Conservation (phyloP, 805 yeast genomes). For the Jamesozyma spencerorum region DNA sequence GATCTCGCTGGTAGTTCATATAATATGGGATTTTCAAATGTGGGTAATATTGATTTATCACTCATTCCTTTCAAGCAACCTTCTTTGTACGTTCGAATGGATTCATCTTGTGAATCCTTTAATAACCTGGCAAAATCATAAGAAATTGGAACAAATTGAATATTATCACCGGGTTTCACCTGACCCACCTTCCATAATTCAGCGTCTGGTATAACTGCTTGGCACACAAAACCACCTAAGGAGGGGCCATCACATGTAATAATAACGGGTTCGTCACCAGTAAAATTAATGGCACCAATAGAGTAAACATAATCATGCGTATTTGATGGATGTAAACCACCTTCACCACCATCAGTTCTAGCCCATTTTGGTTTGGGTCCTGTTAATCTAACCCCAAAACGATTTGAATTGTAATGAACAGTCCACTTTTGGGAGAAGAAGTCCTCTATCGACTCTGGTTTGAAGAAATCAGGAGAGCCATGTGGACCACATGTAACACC, state of each 20-base stretch:
- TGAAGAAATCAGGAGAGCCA: constrained; percentile 93
- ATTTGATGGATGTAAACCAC: constrained; percentile 97
- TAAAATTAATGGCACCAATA: constrained; percentile 91
- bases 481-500: constrained; percentile 97
- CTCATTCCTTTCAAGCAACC: constrained; percentile 25
- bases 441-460: constrained; percentile 58
- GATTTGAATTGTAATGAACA: constrained; percentile 91
- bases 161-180: constrained; percentile 85
- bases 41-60: constrained; percentile 28
- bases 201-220: constrained; percentile 89
- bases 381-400: constrained; percentile 89
- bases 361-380: constrained; percentile 99
- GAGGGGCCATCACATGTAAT: constrained; percentile 97
- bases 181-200: constrained; percentile 99
- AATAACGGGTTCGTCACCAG: constrained; percentile 98
- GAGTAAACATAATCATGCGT: constrained; percentile 97
- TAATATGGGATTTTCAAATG: constrained; percentile 64
- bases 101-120: constrained; percentile 50
- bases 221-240: constrained; percentile 94
- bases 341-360: constrained; percentile 92
- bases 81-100: constrained; percentile 31
- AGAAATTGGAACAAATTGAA: constrained; percentile 70
- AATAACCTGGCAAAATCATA: constrained; percentile 59
- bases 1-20: constrained; percentile 39
- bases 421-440: constrained; percentile 81